Conservation (phyloP, 768 basidiomycete species). For the Podaxis mareebaensis region DNA sequence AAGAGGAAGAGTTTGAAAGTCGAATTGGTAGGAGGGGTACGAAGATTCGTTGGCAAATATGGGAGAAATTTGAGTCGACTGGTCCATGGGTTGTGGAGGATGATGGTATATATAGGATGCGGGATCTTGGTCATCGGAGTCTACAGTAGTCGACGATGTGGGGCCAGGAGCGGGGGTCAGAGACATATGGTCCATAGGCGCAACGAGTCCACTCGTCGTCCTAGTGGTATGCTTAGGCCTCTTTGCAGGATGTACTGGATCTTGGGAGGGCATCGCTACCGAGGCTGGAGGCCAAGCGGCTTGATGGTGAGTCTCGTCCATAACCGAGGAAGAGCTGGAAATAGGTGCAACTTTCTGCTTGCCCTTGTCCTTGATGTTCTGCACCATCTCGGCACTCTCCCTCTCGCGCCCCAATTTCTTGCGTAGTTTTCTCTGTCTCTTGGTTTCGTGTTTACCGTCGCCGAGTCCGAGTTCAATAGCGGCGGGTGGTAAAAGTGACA, state of each 20-base stretch:
- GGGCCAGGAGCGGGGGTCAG: background rate
- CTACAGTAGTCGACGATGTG: background rate
- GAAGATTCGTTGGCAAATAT: background rate
- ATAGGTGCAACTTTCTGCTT: background rate
- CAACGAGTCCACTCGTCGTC: background rate
- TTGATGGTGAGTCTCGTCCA: background rate
- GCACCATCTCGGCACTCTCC: background rate
- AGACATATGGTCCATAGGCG: background rate
- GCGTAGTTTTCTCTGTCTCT: background rate
- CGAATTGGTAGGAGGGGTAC: background rate
- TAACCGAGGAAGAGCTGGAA: background rate
- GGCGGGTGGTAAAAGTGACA: background rate
- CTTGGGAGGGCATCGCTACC: background rate
- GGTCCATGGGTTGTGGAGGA: background rate
- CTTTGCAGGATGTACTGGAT: background rate
- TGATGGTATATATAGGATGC: background rate
- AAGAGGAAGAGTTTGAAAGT: background rate
- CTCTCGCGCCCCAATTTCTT: background rate
- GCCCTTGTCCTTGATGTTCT: background rate
- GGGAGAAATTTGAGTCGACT: background rate
- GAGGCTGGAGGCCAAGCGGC: background rate
- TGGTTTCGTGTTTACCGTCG: background rate
- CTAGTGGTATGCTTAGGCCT: background rate
- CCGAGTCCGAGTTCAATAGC: conserved; percentile 13
- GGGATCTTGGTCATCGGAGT: background rate